These are phyloP conservation scores for Dictyostelium brefeldianum DNA, from an alignment of 78 protist genomes.

Conservation along the genomic window DNA sequence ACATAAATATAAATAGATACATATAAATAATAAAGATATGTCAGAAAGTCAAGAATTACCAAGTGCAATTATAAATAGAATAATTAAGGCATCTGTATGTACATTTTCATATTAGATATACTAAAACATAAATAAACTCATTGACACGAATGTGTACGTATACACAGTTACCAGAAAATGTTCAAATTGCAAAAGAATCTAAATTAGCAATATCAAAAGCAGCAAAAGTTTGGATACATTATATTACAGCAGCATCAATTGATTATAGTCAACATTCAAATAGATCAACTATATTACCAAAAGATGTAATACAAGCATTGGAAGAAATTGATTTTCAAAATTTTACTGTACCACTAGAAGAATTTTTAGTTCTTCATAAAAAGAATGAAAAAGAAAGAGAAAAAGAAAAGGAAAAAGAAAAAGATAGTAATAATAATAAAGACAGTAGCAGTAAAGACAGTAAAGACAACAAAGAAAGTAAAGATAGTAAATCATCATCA, in stretches of 20 bases:
- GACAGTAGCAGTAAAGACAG: not conserved
- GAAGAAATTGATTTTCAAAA: constrained; percentile 42
- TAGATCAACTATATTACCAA: constrained; percentile 50
- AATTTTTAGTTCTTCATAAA: not conserved
- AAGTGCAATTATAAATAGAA: constrained; percentile 50
- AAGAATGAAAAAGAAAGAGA: not conserved
- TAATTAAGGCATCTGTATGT: constrained; percentile 56
- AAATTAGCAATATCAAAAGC: constrained; percentile 63
- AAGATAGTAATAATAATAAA: constrained; percentile 17
- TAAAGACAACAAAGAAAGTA: not conserved
- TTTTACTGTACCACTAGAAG: constrained; percentile 36
- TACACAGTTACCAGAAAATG: constrained; percentile 64
- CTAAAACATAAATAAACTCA: not conserved
- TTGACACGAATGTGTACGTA: not conserved
- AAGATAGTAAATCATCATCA: not conserved
- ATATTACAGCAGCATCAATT: constrained; percentile 38
- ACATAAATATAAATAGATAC: not conserved
- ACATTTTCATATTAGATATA: not conserved
- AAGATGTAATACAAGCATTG: constrained; percentile 43
- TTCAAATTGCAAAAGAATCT: constrained; percentile 45
- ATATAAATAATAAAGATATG: constrained; percentile 12
- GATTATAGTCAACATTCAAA: constrained; percentile 41
- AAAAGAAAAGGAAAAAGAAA: constrained; percentile 15
- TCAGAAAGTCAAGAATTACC: constrained; percentile 51
- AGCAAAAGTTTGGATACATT: constrained; percentile 71